These are phyloP conservation scores for Nicotiana paniculata DNA, from an alignment of 257 asterid species.

Conservation along the genomic window DNA sequence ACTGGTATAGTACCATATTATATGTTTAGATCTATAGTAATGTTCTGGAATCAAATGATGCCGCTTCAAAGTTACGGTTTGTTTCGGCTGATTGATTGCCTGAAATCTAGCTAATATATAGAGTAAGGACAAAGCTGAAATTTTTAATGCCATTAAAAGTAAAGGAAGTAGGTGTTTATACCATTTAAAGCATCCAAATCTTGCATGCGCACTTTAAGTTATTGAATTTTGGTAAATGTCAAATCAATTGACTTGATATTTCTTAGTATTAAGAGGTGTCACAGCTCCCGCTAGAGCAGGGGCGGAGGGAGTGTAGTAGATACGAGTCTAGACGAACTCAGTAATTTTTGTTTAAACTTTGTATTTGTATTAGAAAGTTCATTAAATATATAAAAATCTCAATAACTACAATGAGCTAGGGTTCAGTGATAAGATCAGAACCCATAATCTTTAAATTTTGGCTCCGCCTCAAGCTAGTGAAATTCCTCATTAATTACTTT, in stretches of 20 bases:
- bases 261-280: not conserved
- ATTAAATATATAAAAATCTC: no score
- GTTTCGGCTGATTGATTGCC: not conserved
- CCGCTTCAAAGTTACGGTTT: not conserved
- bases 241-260: no score
- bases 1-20: not conserved
- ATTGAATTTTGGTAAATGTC: not conserved
- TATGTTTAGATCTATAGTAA: not conserved
- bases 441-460: no score
- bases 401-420: no score
- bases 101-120: not conserved
- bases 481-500: not conserved
- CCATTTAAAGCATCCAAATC: not conserved
- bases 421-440: no score
- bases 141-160: not conserved
- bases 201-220: not conserved
- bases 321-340: no score
- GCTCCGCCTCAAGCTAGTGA: not conserved
- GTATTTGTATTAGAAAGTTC: no score
- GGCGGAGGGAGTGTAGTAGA: no score
- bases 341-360: no score
- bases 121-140: not conserved
- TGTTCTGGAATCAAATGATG: not conserved
- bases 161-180: not conserved
- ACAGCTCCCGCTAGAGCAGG: no score